Percentiles rank a stretch among this genome's conserved stretches.
phyloP scores from a whole-genome alignment of 2,329 filamentous ascomycete genomes.

The Arthrobotrys sinensis region DNA sequence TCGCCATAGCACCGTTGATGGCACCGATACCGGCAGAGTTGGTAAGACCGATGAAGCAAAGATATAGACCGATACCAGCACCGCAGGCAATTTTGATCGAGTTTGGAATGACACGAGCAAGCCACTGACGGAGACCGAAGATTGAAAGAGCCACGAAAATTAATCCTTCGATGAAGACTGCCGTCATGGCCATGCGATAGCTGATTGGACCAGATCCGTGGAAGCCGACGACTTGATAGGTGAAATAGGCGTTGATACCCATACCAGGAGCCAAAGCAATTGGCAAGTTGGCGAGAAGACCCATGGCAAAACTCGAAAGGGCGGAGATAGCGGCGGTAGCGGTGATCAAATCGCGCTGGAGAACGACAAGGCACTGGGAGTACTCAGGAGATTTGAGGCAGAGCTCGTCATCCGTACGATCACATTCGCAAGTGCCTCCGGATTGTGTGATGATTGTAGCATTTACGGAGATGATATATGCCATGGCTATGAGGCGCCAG shows the following conservation, averaged over 20 bases:
- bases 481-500: slow-evolving; percentile 74
- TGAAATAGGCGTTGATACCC: slow-evolving; percentile 90
- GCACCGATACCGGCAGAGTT: slow-evolving; percentile 87
- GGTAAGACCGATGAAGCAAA: slow-evolving; percentile 77
- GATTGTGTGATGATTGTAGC: slow-evolving; percentile 49
- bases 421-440: slow-evolving; percentile 53
- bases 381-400: slow-evolving; percentile 70
- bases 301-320: slow-evolving; percentile 85
- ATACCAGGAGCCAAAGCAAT: slow-evolving; percentile 81
- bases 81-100: slow-evolving; percentile 90
- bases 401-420: slow-evolving; percentile 16
- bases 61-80: slow-evolving; percentile 87
- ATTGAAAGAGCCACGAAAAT: slow-evolving; percentile 86
- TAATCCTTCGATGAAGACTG: slow-evolving; percentile 89
- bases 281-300: slow-evolving; percentile 83
- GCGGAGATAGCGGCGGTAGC: slow-evolving; percentile 87
- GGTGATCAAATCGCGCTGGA: slow-evolving; percentile 85
- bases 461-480: slow-evolving; percentile 79
- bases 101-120: slow-evolving; percentile 84
- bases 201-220: slow-evolving; percentile 82
- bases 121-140: slow-evolving; percentile 87
- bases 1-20: slow-evolving; percentile 77
- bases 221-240: slow-evolving; percentile 81
- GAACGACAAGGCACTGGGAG: slow-evolving; percentile 74
- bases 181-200: slow-evolving; percentile 83